A percentile compares a stretch with the other conserved stretches of the same genome.
phyloP scores from a whole-genome alignment of 2,329 filamentous ascomycete species.

The Pezicula neosporulosa region DNA sequence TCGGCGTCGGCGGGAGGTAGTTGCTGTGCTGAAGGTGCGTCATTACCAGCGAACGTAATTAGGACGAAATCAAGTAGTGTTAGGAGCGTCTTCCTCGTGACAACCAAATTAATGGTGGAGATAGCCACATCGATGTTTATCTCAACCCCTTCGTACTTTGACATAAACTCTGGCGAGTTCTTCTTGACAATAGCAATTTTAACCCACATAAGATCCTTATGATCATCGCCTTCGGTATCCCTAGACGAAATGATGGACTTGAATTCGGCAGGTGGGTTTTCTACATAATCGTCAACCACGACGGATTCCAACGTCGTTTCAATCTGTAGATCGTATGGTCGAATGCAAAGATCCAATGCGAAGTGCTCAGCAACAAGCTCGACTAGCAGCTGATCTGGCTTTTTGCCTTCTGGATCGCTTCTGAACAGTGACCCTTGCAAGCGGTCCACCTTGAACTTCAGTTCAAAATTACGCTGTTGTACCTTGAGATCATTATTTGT shows the following conservation, averaged over 20 bases:
- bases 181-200: constrained; percentile 89
- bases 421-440: constrained; percentile 90
- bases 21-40: constrained; percentile 39
- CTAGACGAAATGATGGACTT: constrained; percentile 94
- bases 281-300: constrained; percentile 91
- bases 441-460: constrained; percentile 93
- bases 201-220: constrained; percentile 79
- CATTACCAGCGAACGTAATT: constrained; percentile 76
- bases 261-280: constrained; percentile 83
- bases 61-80: constrained; percentile 93
- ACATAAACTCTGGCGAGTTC: constrained; percentile 88
- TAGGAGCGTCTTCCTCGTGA: constrained; percentile 88
- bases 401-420: constrained; percentile 74
- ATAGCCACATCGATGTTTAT: constrained; percentile 89
- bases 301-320: constrained; percentile 85
- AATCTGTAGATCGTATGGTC: constrained; percentile 89
- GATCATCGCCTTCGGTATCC: constrained; percentile 67
- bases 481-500: constrained; percentile 61
- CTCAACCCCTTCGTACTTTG: constrained; percentile 87
- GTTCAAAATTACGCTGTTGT: constrained; percentile 89
- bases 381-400: constrained; percentile 78
- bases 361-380: constrained; percentile 91
- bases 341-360: constrained; percentile 79
- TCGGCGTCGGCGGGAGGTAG: constrained; percentile 18
- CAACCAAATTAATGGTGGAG: constrained; percentile 93